phyloP scores from a whole-genome alignment of 352 stramenopile species.

The Hyaloperonospora brassicae region DNA sequence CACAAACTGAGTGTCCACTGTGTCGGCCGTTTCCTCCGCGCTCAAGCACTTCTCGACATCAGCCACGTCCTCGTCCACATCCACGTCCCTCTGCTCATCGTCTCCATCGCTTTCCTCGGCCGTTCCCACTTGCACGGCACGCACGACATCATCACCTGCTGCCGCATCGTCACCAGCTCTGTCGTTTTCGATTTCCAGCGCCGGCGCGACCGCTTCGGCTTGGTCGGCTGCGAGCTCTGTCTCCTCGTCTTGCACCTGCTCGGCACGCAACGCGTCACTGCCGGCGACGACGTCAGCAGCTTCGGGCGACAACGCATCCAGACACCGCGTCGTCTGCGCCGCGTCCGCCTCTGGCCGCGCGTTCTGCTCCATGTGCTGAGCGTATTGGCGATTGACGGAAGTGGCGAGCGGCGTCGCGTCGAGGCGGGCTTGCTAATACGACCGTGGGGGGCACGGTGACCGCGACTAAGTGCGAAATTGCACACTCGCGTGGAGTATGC shows the following conservation, averaged over 20 bases:
- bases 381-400: background rate
- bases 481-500: no score
- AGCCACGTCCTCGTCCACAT: background rate
- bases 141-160: background rate
- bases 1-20: background rate
- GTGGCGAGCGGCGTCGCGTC: no score
- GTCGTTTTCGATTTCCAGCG: background rate
- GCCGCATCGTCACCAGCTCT: conserved; percentile 1
- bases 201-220: background rate
- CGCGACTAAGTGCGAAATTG: conserved; percentile 22
- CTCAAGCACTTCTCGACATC: conserved; percentile 5
- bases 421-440: conserved; percentile 5
- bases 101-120: background rate
- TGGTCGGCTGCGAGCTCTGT: conserved; percentile 6
- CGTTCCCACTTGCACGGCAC: background rate
- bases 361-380: conserved; percentile 21
- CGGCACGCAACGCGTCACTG: background rate
- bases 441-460: conserved; percentile 10
- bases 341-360: conserved; percentile 6
- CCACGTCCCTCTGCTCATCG: conserved; percentile 7
- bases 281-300: background rate
- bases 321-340: conserved; percentile 2
- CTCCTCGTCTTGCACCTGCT: background rate
- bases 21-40: background rate
- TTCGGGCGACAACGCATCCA: background rate